Conservation (phyloP, 1,284 basidiomycete genomes). For the Hemileia vastatrix region DNA sequence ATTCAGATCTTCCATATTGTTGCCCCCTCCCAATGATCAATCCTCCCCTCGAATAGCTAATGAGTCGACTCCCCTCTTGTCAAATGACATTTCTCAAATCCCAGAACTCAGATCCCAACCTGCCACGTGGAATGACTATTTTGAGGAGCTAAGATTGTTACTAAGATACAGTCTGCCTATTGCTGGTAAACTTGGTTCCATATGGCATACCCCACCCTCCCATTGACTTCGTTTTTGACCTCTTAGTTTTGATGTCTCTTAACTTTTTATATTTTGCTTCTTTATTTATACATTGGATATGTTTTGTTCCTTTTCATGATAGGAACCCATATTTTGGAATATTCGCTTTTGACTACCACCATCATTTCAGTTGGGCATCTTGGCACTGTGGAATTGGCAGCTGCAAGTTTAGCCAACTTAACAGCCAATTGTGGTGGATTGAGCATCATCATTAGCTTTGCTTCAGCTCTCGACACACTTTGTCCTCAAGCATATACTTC, state of each 20-base stretch:
- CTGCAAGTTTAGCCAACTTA: constrained; percentile 36
- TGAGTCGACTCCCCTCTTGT: no score
- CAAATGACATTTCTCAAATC: no score
- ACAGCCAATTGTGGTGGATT: constrained; percentile 6
- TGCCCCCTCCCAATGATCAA: no score
- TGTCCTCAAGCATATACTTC: constrained; percentile 49
- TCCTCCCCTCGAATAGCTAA: no score
- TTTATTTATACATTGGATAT: neutral
- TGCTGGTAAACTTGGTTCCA: no score
- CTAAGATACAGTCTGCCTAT: constrained; percentile 57
- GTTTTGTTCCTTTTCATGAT: constrained; percentile 19
- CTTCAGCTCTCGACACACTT: constrained; percentile 7
- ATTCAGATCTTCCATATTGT: no score
- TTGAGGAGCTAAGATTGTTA: constrained; percentile 53
- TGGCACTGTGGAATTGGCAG: constrained; percentile 60
- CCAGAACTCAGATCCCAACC: no score
- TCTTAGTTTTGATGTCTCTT: neutral
- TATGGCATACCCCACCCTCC: no score
- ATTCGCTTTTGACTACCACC: constrained; percentile 61
- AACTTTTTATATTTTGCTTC: constrained; percentile 52
- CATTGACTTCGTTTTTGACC: no score
- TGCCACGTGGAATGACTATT: neutral
- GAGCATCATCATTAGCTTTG: constrained; percentile 11
- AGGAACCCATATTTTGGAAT: constrained; percentile 65
- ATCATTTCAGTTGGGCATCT: constrained; percentile 77